phyloP scores from a whole-genome alignment of 2,329 filamentous ascomycete genomes.

The Aspergillus ochraceus region DNA sequence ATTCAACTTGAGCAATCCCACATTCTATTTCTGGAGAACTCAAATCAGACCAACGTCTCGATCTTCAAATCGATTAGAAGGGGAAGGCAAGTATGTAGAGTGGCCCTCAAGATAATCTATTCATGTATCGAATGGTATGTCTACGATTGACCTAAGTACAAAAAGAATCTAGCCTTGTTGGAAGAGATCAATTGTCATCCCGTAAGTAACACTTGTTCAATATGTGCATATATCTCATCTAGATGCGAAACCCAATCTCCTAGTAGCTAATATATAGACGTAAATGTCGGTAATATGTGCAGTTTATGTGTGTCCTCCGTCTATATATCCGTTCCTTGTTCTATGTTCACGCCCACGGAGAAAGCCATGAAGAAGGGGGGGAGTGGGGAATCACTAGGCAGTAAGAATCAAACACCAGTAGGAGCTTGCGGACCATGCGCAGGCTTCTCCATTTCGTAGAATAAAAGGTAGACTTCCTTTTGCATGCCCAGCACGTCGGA shows the following conservation, averaged over 20 bases:
- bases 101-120: background rate
- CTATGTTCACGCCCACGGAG: background rate
- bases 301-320: background rate
- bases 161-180: background rate
- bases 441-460: constrained; percentile 79
- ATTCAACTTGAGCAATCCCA: too few relatives aligned
- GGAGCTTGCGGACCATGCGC: background rate
- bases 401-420: background rate
- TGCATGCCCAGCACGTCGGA: constrained; percentile 90
- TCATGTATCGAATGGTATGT: background rate
- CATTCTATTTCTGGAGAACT: too few relatives aligned
- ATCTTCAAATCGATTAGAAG: too few relatives aligned
- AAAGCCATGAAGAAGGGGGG: background rate
- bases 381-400: too few relatives aligned
- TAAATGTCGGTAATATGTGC: background rate
- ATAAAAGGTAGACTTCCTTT: constrained; percentile 90
- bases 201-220: background rate
- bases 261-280: background rate
- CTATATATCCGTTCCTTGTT: background rate
- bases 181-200: background rate
- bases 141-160: background rate
- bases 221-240: background rate
- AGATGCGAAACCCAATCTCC: background rate
- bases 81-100: too few relatives aligned
- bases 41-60: too few relatives aligned